phyloP scores from a whole-genome alignment of 148 eudicot species.

The Vaccinium myrtillus region DNA sequence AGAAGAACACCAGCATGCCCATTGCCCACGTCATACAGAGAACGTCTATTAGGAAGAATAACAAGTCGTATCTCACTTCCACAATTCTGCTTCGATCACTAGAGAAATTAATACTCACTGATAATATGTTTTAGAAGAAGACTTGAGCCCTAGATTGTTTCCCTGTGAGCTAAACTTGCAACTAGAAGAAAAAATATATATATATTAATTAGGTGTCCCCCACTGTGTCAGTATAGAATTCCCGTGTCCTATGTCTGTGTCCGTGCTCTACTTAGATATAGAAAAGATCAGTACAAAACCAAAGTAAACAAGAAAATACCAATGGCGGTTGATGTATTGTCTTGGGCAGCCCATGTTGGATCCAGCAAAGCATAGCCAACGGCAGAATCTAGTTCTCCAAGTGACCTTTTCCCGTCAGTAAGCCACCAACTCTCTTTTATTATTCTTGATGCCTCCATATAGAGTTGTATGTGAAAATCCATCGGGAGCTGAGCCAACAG shows the following conservation, averaged over 20 bases:
- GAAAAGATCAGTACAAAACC: not conserved
- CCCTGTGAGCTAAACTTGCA: not conserved
- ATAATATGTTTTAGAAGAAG: not conserved
- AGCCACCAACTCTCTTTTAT: slow-evolving; percentile 98
- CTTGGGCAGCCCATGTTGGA: slow-evolving; percentile 96
- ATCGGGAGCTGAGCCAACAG: slow-evolving; percentile 91
- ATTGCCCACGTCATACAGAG: not conserved
- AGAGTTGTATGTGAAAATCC: slow-evolving; percentile 84
- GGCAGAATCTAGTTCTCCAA: slow-evolving; percentile 77
- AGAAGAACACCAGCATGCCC: not conserved
- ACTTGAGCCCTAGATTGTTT: not conserved
- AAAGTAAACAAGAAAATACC: slow-evolving; percentile 41
- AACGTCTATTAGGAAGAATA: not conserved
- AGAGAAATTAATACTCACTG: not conserved
- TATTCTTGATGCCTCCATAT: slow-evolving; percentile 75
- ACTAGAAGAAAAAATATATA: not conserved
- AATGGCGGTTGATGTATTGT: slow-evolving; percentile 88
- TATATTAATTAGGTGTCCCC: not conserved
- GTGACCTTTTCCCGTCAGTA: slow-evolving; percentile 69
- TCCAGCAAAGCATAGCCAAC: slow-evolving; percentile 94
- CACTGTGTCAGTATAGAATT: too few relatives aligned
- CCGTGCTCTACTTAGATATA: not conserved
- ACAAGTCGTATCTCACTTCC: not conserved
- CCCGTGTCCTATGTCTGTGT: too few relatives aligned
- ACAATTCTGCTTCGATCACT: not conserved